A percentile compares a stretch with the other conserved stretches of the same genome.
Conservation (phyloP, 1,139 yeast genomes). For the Yamadazyma blattariae region DNA sequence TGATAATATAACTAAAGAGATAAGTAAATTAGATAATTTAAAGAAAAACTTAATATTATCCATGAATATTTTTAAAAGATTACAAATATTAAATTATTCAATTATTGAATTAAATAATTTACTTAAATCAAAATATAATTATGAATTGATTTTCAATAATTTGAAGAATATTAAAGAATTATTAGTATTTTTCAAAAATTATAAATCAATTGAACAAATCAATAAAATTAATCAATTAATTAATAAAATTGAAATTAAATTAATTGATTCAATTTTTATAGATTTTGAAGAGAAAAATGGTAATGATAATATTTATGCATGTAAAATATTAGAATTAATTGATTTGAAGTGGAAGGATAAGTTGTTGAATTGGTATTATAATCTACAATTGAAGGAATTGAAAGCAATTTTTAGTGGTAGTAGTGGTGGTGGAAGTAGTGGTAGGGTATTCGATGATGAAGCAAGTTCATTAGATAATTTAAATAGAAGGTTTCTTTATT, state of each 20-base stretch:
- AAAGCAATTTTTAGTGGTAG: constrained; percentile 67
- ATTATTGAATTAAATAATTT: constrained; percentile 74
- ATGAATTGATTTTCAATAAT: constrained; percentile 63
- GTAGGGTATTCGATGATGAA: no score
- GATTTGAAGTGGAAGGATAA: constrained; percentile 61
- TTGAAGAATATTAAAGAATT: constrained; percentile 79
- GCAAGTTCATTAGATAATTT: constrained; percentile 93
- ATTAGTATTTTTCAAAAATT: constrained; percentile 72
- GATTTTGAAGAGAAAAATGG: constrained; percentile 59
- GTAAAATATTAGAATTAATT: constrained; percentile 67
- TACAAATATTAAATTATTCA: constrained; percentile 62
- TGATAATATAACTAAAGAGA: constrained; percentile 68
- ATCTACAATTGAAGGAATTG: constrained; percentile 69
- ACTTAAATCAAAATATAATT: constrained; percentile 41
- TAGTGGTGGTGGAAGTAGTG: no score
- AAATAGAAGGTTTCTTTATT: constrained; percentile 75
- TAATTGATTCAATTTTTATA: constrained; percentile 69
- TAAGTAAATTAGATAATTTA: constrained; percentile 74
- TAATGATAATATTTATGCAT: constrained; percentile 55
- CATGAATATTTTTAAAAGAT: constrained; percentile 81
- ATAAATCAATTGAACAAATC: constrained; percentile 80
- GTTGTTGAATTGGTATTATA: constrained; percentile 72
- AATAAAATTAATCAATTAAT: constrained; percentile 66
- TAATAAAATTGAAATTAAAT: constrained; percentile 58
- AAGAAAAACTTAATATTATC: constrained; percentile 80